phyloP scores from a whole-genome alignment of 768 basidiomycete genomes.

The Rubroboletus satanas region DNA sequence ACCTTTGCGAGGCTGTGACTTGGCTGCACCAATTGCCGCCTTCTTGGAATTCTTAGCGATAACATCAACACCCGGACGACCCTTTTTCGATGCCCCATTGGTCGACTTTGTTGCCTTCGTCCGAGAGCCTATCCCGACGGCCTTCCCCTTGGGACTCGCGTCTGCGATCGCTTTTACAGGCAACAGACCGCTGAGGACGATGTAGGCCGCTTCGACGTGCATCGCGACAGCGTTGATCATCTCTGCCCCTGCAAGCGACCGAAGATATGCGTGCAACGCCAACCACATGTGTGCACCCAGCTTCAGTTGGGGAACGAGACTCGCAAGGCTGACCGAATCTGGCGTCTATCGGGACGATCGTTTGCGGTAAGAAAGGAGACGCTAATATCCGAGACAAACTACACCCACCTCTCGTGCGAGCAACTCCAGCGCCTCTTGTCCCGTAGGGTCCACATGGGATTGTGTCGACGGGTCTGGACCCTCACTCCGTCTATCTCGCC shows the following conservation, averaged over 20 bases:
- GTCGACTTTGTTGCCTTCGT: conserved; percentile 5
- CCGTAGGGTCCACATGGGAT: conserved; percentile 35
- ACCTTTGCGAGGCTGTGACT: conserved; percentile 45
- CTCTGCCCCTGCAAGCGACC: conserved; percentile 34
- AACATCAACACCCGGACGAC: conserved; percentile 23
- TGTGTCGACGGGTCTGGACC: conserved; percentile 19
- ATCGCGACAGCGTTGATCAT: conserved; percentile 44
- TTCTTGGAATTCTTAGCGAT: conserved; percentile 10
- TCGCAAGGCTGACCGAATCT: conserved; percentile 29
- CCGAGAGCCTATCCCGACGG: conserved; percentile 20
- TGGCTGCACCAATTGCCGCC: conserved; percentile 33
- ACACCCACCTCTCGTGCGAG: conserved; percentile 40
- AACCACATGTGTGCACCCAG: conserved; percentile 62
- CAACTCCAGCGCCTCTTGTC: conserved; percentile 40
- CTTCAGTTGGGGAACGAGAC: conserved; percentile 44
- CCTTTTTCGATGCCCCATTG: conserved; percentile 33
- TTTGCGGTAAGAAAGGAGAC: background rate
- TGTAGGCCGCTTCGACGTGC: conserved; percentile 54
- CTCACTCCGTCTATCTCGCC: conserved; percentile 24
- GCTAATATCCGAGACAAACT: background rate
- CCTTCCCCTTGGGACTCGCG: conserved; percentile 18
- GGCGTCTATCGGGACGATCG: conserved; percentile 20
- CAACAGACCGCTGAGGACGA: conserved; percentile 41
- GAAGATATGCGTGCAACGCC: conserved; percentile 66
- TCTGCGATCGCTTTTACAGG: conserved; percentile 15